phyloP scores from a whole-genome alignment of 2,329 filamentous ascomycete species.

The Diaporthe capsici region DNA sequence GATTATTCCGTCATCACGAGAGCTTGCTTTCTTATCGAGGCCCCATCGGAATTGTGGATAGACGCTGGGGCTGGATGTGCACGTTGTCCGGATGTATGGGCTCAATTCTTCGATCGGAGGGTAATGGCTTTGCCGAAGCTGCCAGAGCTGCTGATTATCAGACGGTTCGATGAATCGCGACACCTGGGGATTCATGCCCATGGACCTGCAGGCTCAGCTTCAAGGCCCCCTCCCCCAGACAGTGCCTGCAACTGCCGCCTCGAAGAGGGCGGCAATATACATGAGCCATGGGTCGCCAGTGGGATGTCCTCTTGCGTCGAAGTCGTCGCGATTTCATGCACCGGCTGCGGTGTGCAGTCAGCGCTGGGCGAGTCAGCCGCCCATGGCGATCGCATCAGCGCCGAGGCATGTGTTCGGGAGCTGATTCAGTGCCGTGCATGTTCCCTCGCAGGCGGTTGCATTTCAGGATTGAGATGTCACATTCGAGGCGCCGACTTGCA shows the following conservation, averaged over 20 bases:
- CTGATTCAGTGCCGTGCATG: slow-evolving; percentile 17
- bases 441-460: neutral
- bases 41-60: neutral
- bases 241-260: no score
- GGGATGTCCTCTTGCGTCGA: neutral
- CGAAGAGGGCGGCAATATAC: neutral
- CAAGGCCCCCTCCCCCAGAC: neutral
- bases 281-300: neutral
- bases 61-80: no score
- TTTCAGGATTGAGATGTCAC: neutral
- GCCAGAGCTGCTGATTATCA: neutral
- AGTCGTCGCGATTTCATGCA: neutral
- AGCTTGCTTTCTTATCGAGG: neutral
- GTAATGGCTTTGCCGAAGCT: slow-evolving; percentile 5
- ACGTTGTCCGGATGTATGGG: neutral
- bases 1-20: slow-evolving; percentile 7
- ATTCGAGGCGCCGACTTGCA: neutral
- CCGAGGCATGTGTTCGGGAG: slow-evolving; percentile 7
- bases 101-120: neutral
- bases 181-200: neutral
- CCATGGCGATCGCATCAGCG: slow-evolving; percentile 8
- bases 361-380: neutral
- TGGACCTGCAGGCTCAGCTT: neutral
- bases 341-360: neutral
- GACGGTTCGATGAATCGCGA: neutral